phyloP scores from a whole-genome alignment of 805 yeast genomes.

The Novakomyces olei region DNA sequence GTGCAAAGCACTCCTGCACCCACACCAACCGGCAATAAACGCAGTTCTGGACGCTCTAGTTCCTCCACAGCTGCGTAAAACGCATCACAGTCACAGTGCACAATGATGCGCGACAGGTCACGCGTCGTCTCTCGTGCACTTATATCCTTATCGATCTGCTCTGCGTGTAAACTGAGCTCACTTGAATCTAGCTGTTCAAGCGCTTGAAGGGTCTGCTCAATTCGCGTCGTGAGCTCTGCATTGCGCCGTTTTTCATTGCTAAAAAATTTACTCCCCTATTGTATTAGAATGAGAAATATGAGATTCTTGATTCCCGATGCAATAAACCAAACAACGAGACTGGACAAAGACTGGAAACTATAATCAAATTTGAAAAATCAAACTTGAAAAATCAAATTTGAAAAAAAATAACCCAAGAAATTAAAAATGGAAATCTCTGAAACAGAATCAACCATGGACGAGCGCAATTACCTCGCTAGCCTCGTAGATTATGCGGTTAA shows the following conservation, averaged over 20 bases:
- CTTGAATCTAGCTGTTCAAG: background rate
- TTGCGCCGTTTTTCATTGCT: background rate
- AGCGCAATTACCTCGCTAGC: too few species aligned
- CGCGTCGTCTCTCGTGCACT: slow-evolving; percentile 6
- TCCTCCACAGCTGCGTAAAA: slow-evolving; percentile 82
- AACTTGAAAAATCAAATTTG: too few species aligned
- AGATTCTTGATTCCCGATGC: too few species aligned
- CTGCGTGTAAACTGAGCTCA: background rate
- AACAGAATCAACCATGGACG: too few species aligned
- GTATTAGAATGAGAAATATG: too few species aligned
- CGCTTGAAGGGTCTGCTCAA: background rate
- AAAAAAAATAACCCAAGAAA: too few species aligned
- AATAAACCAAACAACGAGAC: too few species aligned
- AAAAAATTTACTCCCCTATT: slow-evolving; percentile 2
- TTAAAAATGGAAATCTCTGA: too few species aligned
- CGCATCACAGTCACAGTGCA: slow-evolving; percentile 33
- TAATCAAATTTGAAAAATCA: too few species aligned
- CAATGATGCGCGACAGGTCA: slow-evolving; percentile 10
- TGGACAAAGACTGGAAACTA: too few species aligned
- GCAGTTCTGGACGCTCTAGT: slow-evolving; percentile 31
- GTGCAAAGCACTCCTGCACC: slow-evolving; percentile 36
- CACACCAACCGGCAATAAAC: slow-evolving; percentile 41
- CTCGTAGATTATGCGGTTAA: slow-evolving; percentile 1
- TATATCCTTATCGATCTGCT: slow-evolving; percentile 1
- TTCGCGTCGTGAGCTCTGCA: background rate